phyloP scores from a whole-genome alignment of 768 basidiomycete genomes.

The Amanita molliuscula region DNA sequence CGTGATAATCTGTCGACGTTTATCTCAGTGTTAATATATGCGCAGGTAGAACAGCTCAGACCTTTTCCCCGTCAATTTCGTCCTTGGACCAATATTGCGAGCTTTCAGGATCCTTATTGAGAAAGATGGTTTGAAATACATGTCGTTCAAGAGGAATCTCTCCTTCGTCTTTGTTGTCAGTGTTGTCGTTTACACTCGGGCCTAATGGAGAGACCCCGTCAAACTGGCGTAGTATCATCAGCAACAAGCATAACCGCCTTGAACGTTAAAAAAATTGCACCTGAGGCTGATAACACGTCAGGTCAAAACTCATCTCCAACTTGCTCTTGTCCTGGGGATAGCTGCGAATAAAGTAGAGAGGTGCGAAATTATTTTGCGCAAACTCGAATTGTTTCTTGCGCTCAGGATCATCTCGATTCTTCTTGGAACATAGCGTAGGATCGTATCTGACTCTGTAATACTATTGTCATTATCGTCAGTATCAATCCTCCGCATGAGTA shows the following conservation, averaged over 20 bases:
- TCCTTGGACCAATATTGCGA: slow-evolving; percentile 29
- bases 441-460: slow-evolving; percentile 30
- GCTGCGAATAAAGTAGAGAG: slow-evolving; percentile 36
- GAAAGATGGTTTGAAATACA: slow-evolving; percentile 42
- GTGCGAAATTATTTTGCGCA: slow-evolving; percentile 28
- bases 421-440: slow-evolving; percentile 18
- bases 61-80: slow-evolving; percentile 26
- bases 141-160: slow-evolving; percentile 27
- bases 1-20: slow-evolving; percentile 19
- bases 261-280: slow-evolving; percentile 14
- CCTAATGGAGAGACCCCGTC: slow-evolving; percentile 14
- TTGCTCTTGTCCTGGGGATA: slow-evolving; percentile 32
- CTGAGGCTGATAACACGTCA: slow-evolving; percentile 38
- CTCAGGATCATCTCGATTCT: slow-evolving; percentile 16
- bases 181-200: neutral
- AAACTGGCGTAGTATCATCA: slow-evolving; percentile 10
- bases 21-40: neutral
- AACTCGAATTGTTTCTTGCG: slow-evolving; percentile 22
- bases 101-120: slow-evolving; percentile 28
- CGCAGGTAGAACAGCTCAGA: neutral
- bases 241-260: neutral
- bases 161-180: neutral
- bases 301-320: slow-evolving; percentile 44
- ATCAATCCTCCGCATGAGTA: neutral
- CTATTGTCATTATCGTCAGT: slow-evolving; percentile 12